Evolutionary conservation across 2,329 filamentous ascomycete species (phyloP).

Genomic region (Colletotrichum somersetense): DNA sequence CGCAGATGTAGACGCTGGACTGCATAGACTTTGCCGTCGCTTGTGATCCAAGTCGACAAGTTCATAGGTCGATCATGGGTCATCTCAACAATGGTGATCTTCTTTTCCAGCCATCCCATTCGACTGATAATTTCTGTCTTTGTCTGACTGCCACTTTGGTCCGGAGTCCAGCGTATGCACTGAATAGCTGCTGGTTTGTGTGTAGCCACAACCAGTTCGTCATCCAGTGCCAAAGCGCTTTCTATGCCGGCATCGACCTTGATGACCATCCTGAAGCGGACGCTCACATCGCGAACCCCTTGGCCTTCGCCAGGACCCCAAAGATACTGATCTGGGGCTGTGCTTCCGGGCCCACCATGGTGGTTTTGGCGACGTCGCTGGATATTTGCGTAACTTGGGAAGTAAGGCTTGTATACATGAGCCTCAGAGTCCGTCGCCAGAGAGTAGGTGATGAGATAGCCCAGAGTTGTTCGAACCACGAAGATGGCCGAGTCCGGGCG

Average conservation of each 20-base stretch:
- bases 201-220: slow-evolving; percentile 93
- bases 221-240: slow-evolving; percentile 87
- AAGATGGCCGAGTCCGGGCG: slow-evolving; percentile 93
- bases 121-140: slow-evolving; percentile 90
- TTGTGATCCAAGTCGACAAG: slow-evolving; percentile 90
- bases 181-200: slow-evolving; percentile 93
- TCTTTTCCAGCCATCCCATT: slow-evolving; percentile 88
- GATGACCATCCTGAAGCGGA: slow-evolving; percentile 97
- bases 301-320: slow-evolving; percentile 85
- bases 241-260: slow-evolving; percentile 96
- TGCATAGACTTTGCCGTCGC: slow-evolving; percentile 88
- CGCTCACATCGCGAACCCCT: slow-evolving; percentile 86
- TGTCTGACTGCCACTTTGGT: slow-evolving; percentile 84
- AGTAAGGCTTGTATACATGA: slow-evolving; percentile 86
- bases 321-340: slow-evolving; percentile 71
- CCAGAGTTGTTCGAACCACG: slow-evolving; percentile 86
- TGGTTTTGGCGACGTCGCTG: slow-evolving; percentile 73
- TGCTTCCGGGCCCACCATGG: slow-evolving; percentile 66
- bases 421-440: slow-evolving; percentile 86
- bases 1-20: slow-evolving; percentile 76
- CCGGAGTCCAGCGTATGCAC: slow-evolving; percentile 94
- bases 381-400: slow-evolving; percentile 75
- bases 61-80: slow-evolving; percentile 97
- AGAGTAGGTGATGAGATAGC: slow-evolving; percentile 95
- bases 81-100: slow-evolving; percentile 83